phyloP scores from a whole-genome alignment of 75 land plant genomes.

The Pinus taeda region DNA sequence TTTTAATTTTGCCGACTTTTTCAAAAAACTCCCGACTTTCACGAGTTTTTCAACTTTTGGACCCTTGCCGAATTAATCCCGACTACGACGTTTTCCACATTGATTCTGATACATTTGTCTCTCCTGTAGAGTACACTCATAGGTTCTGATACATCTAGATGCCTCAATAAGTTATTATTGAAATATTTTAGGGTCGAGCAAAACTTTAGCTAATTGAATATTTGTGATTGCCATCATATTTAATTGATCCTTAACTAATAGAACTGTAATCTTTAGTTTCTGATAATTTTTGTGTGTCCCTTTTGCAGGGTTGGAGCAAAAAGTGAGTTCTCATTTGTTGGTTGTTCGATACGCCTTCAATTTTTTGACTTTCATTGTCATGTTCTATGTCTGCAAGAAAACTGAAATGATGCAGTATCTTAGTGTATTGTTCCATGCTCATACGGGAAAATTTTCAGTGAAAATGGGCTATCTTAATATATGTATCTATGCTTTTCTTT shows the following conservation, averaged over 20 bases:
- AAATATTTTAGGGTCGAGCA: neutral
- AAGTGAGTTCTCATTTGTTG: slow-evolving; percentile 45
- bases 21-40: too few relatives aligned
- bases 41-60: too few relatives aligned
- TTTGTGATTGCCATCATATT: neutral
- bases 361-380: neutral
- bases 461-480: too few relatives aligned
- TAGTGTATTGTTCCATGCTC: neutral
- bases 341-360: neutral
- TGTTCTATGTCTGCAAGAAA: neutral
- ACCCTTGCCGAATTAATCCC: too few relatives aligned
- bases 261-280: slow-evolving; percentile 2
- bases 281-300: neutral
- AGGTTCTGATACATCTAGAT: neutral
- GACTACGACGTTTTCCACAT: too few relatives aligned
- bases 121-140: neutral
- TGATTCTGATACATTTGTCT: neutral
- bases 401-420: neutral
- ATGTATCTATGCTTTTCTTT: neutral
- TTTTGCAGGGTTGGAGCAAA: slow-evolving; percentile 84
- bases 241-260: neutral
- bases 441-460: too few relatives aligned
- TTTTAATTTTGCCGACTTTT: too few relatives aligned
- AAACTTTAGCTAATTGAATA: slow-evolving; percentile 1
- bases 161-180: neutral